These are phyloP conservation scores for Ceratobasidium sp. DNA, from an alignment of 1,284 basidiomycete genomes.

Conservation along the genomic window DNA sequence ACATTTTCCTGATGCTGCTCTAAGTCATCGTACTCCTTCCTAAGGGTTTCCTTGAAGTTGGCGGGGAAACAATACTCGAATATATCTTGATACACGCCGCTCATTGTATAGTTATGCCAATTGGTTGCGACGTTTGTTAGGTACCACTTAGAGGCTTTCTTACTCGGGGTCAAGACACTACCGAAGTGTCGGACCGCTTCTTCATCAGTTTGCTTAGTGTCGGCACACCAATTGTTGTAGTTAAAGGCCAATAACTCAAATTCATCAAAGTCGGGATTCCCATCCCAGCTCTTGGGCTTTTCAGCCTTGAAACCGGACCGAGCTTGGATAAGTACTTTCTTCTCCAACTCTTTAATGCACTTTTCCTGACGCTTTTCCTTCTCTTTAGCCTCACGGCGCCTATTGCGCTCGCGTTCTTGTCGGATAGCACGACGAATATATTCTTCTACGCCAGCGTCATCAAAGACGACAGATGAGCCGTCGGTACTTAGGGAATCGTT, in stretches of 20 bases:
- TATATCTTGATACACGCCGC: slow-evolving; percentile 49
- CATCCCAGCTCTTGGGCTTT: slow-evolving; percentile 4
- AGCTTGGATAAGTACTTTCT: background rate
- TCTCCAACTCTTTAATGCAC: background rate
- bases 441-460: too few species aligned
- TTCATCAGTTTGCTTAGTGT: background rate
- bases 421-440: too few species aligned
- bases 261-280: slow-evolving; percentile 6
- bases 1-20: too few species aligned
- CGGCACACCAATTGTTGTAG: slow-evolving; percentile 19
- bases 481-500: too few species aligned
- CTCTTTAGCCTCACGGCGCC: background rate
- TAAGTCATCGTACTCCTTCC: slow-evolving; percentile 45
- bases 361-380: background rate
- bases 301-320: background rate
- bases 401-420: too few species aligned
- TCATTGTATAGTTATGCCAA: background rate
- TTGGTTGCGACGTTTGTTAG: slow-evolving; percentile 24
- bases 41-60: slow-evolving; percentile 56
- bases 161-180: slow-evolving; percentile 7
- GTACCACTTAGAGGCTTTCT: slow-evolving; percentile 15
- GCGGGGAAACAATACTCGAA: slow-evolving; percentile 65
- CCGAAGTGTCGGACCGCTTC: background rate
- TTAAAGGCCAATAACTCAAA: slow-evolving; percentile 32
- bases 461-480: too few species aligned